Evolutionary conservation across 2,329 filamentous ascomycete species (phyloP), one percentile per base, ranked within the genome.

Genomic region (Lizonia empirigonia): DNA sequence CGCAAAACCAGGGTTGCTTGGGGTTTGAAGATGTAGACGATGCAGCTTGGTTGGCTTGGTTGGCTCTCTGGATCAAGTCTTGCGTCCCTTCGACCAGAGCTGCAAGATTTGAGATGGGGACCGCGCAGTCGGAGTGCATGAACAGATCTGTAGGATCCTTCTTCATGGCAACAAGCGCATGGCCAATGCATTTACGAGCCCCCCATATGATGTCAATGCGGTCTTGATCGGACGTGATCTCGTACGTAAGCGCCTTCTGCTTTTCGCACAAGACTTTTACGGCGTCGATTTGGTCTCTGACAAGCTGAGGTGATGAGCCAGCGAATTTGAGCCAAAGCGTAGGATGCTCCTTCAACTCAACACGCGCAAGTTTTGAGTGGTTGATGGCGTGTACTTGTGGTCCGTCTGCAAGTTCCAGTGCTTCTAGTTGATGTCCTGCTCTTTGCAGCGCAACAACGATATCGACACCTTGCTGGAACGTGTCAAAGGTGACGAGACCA

Each of bases 401-500:
- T 67, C 93, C 90, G 74, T 96, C 92, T 18, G 96, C 79, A 45
- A 97, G 86, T 75, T 96, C 92, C 22, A 97, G 82, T 4, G 91
- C 92, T 1, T 92, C 91, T 22, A 96, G 85, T n/a, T 87, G 87
- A 15, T 95, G 82, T 10, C 91, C 91, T 45, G 86, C 81, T 39
- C 82, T 83, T 7, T 96, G 90, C 2, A 96, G 87, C 44, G 82
- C 82, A 44, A 87, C 83, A 1, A 92, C 91, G 65, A 90, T 92
- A 64, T 86, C 80, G 9, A 90, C 90, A 1, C 90, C 90, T 56
- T 83, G 77, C 38, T 88, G 84, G 56, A 94, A 79, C 0, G 77
- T 80, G 0, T 76, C 73, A 65, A 89, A 89, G 29, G 79, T 84
- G 37, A 70, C 74, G 6, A 96, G 86, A 1, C 90, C 92, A 1